Conservation (phyloP, 306 rosid species). For the Trichosanthes cucumerina region DNA sequence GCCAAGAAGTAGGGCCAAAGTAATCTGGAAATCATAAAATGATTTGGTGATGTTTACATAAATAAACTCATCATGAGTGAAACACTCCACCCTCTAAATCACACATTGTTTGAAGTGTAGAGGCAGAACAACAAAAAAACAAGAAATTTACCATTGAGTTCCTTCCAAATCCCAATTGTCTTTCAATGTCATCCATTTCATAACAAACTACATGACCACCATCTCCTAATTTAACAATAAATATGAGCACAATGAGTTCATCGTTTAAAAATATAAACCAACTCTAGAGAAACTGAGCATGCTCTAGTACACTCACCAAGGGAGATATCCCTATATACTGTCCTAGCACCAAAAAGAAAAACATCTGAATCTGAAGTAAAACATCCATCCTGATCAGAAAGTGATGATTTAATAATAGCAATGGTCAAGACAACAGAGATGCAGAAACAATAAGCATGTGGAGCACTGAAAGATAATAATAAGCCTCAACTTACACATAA, state of each 20-base stretch:
- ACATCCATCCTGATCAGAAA: conserved; percentile 55
- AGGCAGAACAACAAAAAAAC: not conserved
- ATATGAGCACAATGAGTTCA: conserved; percentile 8
- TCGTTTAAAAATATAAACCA: not conserved
- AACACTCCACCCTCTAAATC: not conserved
- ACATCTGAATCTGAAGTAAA: conserved; percentile 74
- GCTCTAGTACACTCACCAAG: conserved; percentile 40
- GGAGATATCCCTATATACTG: conserved; percentile 69
- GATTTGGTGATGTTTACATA: not conserved
- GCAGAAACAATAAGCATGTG: not conserved
- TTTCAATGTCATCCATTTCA: conserved; percentile 68
- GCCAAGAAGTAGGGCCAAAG: conserved; percentile 72
- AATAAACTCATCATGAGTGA: not conserved
- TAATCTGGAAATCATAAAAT: conserved; percentile 42
- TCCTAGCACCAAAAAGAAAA: conserved; percentile 82
- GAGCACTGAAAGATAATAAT: not conserved
- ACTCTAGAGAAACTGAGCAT: not conserved
- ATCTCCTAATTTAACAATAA: conserved; percentile 45
- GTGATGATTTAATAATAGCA: conserved; percentile 4
- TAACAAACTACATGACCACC: conserved; percentile 65
- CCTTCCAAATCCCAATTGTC: conserved; percentile 66
- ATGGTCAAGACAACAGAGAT: not conserved
- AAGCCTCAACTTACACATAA: conserved; percentile 47
- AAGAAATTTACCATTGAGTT: conserved; percentile 57
- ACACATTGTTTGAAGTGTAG: not conserved